Conservation (phyloP, 306 rosid genomes). For the Fagus crenata region DNA sequence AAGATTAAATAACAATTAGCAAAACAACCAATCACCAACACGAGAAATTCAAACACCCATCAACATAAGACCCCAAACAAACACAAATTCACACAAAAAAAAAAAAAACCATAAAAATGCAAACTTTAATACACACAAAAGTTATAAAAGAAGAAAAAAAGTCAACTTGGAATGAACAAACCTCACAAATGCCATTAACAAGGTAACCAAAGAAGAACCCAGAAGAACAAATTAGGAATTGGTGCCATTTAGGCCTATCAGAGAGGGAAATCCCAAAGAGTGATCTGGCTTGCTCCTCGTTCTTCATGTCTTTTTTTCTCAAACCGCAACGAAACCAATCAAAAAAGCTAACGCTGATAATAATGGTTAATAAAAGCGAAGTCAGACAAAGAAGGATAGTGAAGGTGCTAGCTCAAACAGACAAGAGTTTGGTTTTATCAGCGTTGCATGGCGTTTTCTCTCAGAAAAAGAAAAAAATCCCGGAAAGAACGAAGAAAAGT, state of each 20-base stretch:
- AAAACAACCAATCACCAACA: not conserved
- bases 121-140: not conserved
- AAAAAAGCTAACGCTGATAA: not conserved
- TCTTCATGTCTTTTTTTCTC: conserved; percentile 36
- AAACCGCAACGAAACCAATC: not conserved
- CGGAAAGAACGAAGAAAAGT: conserved; percentile 12
- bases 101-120: not conserved
- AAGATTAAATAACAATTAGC: not conserved
- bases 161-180: conserved; percentile 19
- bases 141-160: not conserved
- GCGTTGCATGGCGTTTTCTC: conserved; percentile 15
- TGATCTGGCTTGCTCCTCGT: conserved; percentile 46
- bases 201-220: conserved; percentile 70
- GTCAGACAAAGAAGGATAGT: no score
- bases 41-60: not conserved
- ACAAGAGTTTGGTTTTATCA: not conserved
- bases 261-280: conserved; percentile 60
- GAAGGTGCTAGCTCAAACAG: no score
- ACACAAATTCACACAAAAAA: not conserved
- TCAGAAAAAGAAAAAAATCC: no score
- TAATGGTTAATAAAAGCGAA: no score
- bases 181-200: conserved; percentile 68
- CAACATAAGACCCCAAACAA: not conserved
- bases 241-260: conserved; percentile 51
- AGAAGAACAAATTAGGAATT: conserved; percentile 53